A percentile compares a stretch with the other conserved stretches of the same genome.
Evolutionary conservation across 2,329 filamentous ascomycete species (phyloP).

Genomic region (Fusarium verrucosum): DNA sequence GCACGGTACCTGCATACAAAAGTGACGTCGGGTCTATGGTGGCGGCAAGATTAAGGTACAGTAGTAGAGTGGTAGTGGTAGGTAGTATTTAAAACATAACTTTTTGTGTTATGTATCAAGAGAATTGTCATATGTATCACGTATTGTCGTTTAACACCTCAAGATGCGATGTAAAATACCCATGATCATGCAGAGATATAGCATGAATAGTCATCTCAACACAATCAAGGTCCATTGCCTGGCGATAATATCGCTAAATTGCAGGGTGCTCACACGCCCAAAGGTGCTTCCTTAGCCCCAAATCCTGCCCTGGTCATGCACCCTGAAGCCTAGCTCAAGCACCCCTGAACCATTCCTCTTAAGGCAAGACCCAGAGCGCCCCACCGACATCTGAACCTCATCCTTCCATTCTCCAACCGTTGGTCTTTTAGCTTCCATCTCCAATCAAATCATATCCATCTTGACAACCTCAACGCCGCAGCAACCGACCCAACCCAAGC

Average conservation of each 20-base stretch:
- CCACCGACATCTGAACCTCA: conserved; percentile 32
- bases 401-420: conserved; percentile 27
- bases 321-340: conserved; percentile 3
- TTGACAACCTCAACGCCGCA: conserved; percentile 26
- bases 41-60: conserved; percentile 7
- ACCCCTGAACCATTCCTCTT: conserved; percentile 39
- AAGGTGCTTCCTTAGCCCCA: conserved; percentile 19
- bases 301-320: conserved; percentile 14
- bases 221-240: background rate
- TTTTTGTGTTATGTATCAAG: conserved; percentile 5
- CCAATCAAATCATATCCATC: conserved; percentile 29
- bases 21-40: conserved; percentile 40
- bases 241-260: conserved; percentile 25
- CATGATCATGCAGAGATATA: conserved; percentile 4
- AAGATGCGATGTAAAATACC: no score
- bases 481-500: conserved; percentile 18
- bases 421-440: conserved; percentile 26
- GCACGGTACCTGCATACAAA: conserved; percentile 43
- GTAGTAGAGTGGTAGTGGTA: background rate
- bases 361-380: conserved; percentile 26
- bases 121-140: background rate
- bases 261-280: conserved; percentile 26
- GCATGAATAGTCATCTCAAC: conserved; percentile 21
- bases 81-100: conserved; percentile 10
- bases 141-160: background rate